Base-by-base conservation (phyloP, 164 flowering plant genomes). In the Annona squamosa region DNA sequence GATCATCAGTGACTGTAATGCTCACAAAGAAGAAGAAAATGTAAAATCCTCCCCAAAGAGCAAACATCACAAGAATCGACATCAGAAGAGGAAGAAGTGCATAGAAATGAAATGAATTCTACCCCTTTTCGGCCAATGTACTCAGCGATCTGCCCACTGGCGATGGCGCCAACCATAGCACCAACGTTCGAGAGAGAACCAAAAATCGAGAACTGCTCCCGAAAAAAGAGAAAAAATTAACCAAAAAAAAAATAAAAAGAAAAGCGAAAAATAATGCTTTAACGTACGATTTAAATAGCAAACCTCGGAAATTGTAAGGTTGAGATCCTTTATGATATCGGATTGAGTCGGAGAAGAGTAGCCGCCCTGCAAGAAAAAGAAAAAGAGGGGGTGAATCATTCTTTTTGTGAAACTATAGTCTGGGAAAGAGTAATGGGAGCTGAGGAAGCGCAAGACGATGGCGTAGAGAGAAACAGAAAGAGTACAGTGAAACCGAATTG, bases 401-500 rank as follows among this genome's bases (percentile, higher is more conserved):
- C 37, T 26, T 26, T 26, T 26, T 26, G 37, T 26, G 37, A 26
- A 26, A 26, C 37, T 26, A 26, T 26, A 26, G 37, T 26, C 37
- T 26, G 16, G 67, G 1, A 13, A 37, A 67, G 65, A 47, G 67
- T 62, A n/a, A 63, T 19, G 37, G 65, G 37, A 17, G n/a, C 64
- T 4, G 69, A 13, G 41, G 26, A 5, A 66, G 69, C 5, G 43
- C 16, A 66, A 66, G 44, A 66, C 44, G 2, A 12, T 1, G 10
- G 69, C 47, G 13, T 5, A 48, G 44, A 61, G 43, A 67, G 3
- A 46, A 52, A 61, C 9, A 46, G 4, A 45, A 47, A 52, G 74
- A 41, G 52, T 81, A 92, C 97, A 3, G 97, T 92, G 84, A 90
- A 94, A 3, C 98, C 98, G 75, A 90, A 92, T 71, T 94, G 98